These are phyloP conservation scores for Arabis hirsuta DNA, from an alignment of 345 rosid genomes.

Conservation along the genomic window DNA sequence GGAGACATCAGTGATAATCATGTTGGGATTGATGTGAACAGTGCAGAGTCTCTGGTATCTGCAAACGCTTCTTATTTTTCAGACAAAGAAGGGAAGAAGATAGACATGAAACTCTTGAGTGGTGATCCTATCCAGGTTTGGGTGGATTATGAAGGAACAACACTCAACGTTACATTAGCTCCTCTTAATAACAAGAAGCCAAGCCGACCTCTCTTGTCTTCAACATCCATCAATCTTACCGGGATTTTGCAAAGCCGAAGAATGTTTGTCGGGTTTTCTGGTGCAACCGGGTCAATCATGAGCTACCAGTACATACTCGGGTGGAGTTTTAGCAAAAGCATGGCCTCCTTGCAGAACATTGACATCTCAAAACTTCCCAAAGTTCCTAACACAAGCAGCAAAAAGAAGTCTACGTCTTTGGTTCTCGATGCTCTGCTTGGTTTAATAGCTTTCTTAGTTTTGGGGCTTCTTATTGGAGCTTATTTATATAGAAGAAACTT, in stretches of 20 bases:
- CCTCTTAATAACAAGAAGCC: conserved; percentile 48
- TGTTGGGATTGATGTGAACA: conserved; percentile 66
- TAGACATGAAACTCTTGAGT: conserved; percentile 46
- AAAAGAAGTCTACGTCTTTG: conserved; percentile 9
- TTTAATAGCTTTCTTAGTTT: conserved; percentile 30
- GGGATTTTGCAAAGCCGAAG: conserved; percentile 45
- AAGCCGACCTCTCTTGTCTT: conserved; percentile 54
- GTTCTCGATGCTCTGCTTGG: conserved; percentile 41
- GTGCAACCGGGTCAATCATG: conserved; percentile 51
- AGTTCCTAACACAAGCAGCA: conserved; percentile 38
- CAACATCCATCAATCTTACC: conserved; percentile 49
- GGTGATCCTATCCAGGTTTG: conserved; percentile 62
- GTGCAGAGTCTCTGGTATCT: conserved; percentile 43
- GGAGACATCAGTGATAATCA: conserved; percentile 55
- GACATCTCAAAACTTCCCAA: conserved; percentile 56
- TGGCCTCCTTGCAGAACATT: conserved; percentile 44
- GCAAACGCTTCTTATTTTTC: conserved; percentile 51
- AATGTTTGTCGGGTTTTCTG: conserved; percentile 65
- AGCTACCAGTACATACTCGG: conserved; percentile 60
- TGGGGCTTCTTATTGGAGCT: conserved; percentile 30
- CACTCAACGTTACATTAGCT: conserved; percentile 56
- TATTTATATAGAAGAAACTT: conserved; percentile 47
- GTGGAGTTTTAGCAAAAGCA: conserved; percentile 66
- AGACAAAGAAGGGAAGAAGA: conserved; percentile 29
- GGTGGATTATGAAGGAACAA: conserved; percentile 62